phyloP scores from a whole-genome alignment of 2,329 filamentous ascomycete genomes.

The Calonectria crousiana region DNA sequence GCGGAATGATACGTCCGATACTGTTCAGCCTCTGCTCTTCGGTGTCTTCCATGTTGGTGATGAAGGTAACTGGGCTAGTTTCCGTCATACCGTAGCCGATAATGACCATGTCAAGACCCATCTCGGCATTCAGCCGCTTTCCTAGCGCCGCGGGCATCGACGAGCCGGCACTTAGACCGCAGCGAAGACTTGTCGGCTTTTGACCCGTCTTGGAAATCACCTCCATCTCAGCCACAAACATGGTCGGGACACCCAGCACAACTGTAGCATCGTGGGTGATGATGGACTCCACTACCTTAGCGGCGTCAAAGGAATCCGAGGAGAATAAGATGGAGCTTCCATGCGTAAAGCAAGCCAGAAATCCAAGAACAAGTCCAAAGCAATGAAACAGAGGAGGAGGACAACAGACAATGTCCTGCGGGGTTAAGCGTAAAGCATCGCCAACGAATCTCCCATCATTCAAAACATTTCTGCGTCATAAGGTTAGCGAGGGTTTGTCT shows the following conservation, averaged over 20 bases:
- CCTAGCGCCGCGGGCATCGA: conserved; percentile 5
- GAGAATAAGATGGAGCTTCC: conserved; percentile 65
- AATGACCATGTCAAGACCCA: conserved; percentile 4
- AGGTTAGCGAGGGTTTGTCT: background rate
- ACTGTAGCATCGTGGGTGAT: background rate
- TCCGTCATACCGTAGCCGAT: conserved; percentile 28
- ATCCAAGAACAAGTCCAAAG: conserved; percentile 78
- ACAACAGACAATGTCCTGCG: conserved; percentile 72
- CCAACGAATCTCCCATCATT: conserved; percentile 68
- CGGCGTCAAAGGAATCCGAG: conserved; percentile 7
- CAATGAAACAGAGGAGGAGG: conserved; percentile 76
- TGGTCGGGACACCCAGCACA: conserved; percentile 17
- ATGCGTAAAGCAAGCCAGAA: conserved; percentile 77
- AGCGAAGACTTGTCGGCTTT: conserved; percentile 4
- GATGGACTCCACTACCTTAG: background rate
- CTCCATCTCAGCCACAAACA: conserved; percentile 22
- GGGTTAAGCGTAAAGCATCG: conserved; percentile 56
- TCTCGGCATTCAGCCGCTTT: background rate
- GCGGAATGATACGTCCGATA: conserved; percentile 19
- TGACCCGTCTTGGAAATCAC: conserved; percentile 1
- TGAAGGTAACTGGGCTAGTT: conserved; percentile 27
- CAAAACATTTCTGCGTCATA: conserved; percentile 55
- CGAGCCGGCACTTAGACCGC: conserved; percentile 8
- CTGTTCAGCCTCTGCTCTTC: conserved; percentile 16
- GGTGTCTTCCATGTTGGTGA: conserved; percentile 16